Evolutionary conservation across 306 rosid genomes (phyloP), one percentile per base, ranked within the genome.

Genomic region (Prunus davidiana): DNA sequence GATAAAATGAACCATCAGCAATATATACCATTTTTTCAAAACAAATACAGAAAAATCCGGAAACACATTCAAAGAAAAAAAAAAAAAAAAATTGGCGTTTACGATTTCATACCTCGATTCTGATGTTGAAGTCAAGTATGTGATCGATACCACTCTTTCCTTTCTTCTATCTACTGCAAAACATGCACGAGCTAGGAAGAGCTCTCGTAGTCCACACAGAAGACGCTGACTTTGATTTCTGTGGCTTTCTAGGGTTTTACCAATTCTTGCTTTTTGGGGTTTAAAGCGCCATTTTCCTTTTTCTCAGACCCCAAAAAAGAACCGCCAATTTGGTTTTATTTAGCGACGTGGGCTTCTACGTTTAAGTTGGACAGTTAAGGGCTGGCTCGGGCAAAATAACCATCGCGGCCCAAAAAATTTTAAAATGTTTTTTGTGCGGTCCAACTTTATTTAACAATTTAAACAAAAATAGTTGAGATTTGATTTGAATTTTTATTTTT

Each of bases 281-380:
- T 66, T 66, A 43, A 66, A 66, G 32, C 71, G 54, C 71, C 54
- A 41, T 19, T 66, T 64, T 34, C 8, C 38, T 63, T 64, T 13
- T 14, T 34, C 38, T 15, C 8, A 8, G 30, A 27, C 1, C 20
- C 11, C 12, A 14, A 25, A 28, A 25, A 4, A 22, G 9, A 57
- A 64, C 68, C 24, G 68, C 46, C 68, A 18, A 3, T 34, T 34
- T 34, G 43, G 6, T 34, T 38, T 32, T 64, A 8, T 32, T 38
- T 5, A 19, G 30, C 71, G 19, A 30, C 22, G 27, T 22, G 52
- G 52, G 30, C 71, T 66, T 20, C 16, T 66, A 22, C 24, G 47
- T 43, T 20, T 6, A 43, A 19, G 30, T 62, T 28, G 43, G n/a
- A 15, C 41, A 8, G 12, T 6, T 2, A 15, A 8, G 11, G 19